Conservation (phyloP, 805 yeast genomes). For the Cyberlindnera amylophila region DNA sequence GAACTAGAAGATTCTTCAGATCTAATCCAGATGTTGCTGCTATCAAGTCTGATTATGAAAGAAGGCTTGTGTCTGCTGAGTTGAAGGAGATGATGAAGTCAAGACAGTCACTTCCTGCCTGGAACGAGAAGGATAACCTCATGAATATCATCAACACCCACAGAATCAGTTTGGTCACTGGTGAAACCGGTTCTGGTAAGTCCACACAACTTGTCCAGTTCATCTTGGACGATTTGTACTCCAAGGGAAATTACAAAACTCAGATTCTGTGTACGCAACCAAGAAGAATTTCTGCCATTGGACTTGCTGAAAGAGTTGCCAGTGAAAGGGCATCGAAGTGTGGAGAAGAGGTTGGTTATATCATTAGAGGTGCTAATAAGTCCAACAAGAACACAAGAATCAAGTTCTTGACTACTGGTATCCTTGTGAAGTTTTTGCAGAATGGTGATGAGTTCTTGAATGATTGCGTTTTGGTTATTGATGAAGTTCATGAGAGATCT, state of each 20-base stretch:
- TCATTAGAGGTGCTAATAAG: constrained; percentile 86
- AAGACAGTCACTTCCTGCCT: constrained; percentile 75
- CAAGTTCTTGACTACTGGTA: constrained; percentile 92
- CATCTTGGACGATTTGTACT: constrained; percentile 62
- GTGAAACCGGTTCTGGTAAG: constrained; percentile 97
- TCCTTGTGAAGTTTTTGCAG: constrained; percentile 80
- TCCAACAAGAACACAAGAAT: constrained; percentile 59
- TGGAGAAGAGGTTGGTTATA: constrained; percentile 83
- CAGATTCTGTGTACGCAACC: constrained; percentile 90
- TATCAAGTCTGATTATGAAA: constrained; percentile 34
- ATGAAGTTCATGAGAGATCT: constrained; percentile 96
- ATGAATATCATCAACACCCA: constrained; percentile 52
- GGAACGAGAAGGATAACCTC: constrained; percentile 60
- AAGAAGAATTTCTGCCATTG: constrained; percentile 91
- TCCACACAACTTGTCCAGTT: constrained; percentile 94
- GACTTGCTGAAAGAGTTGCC: constrained; percentile 88
- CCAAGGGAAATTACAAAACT: constrained; percentile 42
- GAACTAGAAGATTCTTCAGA: constrained; percentile 13
- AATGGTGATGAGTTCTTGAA: constrained; percentile 40
- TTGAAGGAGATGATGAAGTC: constrained; percentile 38
- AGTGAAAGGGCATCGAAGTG: constrained; percentile 60
- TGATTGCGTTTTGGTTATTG: constrained; percentile 68
- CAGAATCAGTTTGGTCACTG: constrained; percentile 77
- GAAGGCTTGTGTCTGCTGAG: constrained; percentile 30
- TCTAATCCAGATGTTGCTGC: constrained; percentile 30